A percentile compares a stretch with the other conserved stretches of the same genome.
phyloP scores from a whole-genome alignment of 2,329 filamentous ascomycete species.

The Pochonia chlamydosporia region DNA sequence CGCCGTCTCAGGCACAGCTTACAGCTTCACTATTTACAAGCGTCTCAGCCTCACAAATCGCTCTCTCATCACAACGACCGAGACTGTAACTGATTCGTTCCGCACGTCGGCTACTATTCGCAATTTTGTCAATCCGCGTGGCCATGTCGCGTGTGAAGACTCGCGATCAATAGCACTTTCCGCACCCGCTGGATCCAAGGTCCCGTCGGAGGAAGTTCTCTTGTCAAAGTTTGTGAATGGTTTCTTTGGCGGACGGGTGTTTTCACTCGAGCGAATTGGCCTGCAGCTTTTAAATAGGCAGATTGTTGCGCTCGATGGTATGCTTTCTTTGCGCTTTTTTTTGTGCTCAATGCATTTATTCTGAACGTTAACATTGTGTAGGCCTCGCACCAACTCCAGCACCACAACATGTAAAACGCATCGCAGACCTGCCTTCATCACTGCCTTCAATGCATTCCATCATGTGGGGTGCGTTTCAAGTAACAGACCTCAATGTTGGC shows the following conservation, averaged over 20 bases:
- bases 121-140: conserved; percentile 18
- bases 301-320: background rate
- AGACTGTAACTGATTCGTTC: conserved; percentile 17
- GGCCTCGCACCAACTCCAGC: background rate
- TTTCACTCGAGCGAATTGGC: conserved; percentile 17
- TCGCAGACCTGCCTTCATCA: background rate
- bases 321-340: conserved; percentile 4
- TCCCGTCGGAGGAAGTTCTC: conserved; percentile 19
- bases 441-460: background rate
- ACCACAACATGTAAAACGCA: background rate
- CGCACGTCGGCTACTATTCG: conserved; percentile 16
- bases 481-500: background rate
- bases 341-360: too few relatives aligned
- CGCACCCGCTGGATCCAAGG: background rate
- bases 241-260: conserved; percentile 24
- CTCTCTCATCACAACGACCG: conserved; percentile 12
- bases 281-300: conserved; percentile 10
- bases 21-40: background rate
- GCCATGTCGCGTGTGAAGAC: conserved; percentile 15
- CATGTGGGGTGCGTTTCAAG: background rate
- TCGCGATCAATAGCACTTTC: conserved; percentile 11
- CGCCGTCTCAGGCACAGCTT: background rate
- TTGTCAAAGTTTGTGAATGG: conserved; percentile 22
- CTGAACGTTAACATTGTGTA: background rate
- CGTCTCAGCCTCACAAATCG: conserved; percentile 1